Base-by-base conservation (phyloP, 2,329 filamentous ascomycete species). In the Westerdykella sp. region DNA sequence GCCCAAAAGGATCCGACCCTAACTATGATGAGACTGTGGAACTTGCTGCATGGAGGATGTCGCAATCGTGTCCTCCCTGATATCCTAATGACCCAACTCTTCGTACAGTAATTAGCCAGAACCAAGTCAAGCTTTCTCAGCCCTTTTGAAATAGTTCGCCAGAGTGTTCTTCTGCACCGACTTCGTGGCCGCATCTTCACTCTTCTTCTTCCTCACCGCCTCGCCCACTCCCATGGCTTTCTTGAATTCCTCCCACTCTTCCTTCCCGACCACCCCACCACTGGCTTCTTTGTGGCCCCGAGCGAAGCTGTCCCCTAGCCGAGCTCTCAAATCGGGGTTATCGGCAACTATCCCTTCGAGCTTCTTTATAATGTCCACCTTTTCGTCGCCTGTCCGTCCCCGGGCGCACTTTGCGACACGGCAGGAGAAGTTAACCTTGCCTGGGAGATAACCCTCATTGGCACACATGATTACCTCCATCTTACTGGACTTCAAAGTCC, bases 271-370 rank as follows among this genome's bases (percentile, higher is more conserved):
- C 37, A 83, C 80, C 0, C 82, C 83, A 1, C 82, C 82, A 38
- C 78, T 82, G 0, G 81, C 82, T 55, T 84, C 80, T 46, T 80
- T 83, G 49, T 85, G 82, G 0, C 83, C 82, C 41, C 76, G 71
- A 0, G 81, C 82, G 55, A 85, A 85, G 21, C 74, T 80, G 38
- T 80, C 75, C 0, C 82, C 81, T 10, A 84, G 55, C 12, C 80
- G 63, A 42, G 75, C 68, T 4, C 69, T 57, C 34, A 77, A 48
- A 11, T 56, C 60, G 3, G 39, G 41, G n/a, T 63, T 41, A 5
- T 47, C 48, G n/a, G 46, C 53, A 5, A 77, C 81, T 35, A 79
- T 73, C 1, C 60, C 69, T 52, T 73, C 71, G 21, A 85, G 54
- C 2, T 72, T 73, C 51, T 77, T 71, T 41, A 84, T 84, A 42